Evolutionary conservation across 805 yeast species (phyloP), one percentile per base, ranked within the genome.

Genomic region (Cyberlindnera misumaiensis): DNA sequence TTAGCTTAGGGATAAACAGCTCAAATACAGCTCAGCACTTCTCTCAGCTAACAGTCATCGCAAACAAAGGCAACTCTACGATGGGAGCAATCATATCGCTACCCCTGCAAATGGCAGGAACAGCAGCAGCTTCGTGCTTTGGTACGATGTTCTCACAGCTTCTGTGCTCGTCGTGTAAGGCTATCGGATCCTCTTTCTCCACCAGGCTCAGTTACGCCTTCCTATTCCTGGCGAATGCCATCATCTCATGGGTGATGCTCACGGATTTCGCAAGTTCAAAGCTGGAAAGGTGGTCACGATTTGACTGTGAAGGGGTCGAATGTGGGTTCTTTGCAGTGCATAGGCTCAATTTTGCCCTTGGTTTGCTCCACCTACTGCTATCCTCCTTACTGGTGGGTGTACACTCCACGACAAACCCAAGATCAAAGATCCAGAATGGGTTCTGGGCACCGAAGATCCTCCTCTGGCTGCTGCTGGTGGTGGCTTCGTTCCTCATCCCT

Each of bases 251-350:
- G 99, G 64, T 87, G n/a, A 85, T 84, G 64, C 73, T 93, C 39
- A 78, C 94, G 13, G 87, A 87, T 44, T 82, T 83, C 60, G 78
- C 90, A 4, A 72, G 82, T 14, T 69, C 76, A 42, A 75, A 83
- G 62, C 77, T 93, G 8, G 93, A 83, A 43, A 73, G 72, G 42
- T 67, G 87, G 7, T 71, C 86, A 0, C 80, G 80, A 50, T 71
- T 71, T 45, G 78, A 75, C 30, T 90, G 98, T 62, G 77, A 80
- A 32, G 95, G 93, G 11, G 75, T 77, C 16, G 84, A 84, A 50
- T 88, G 96, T 59, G 95, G 97, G 34, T 93, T 90, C 60, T 85
- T 87, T 12, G 89, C 95, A 4, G 97, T 93, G n/a, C 94, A 93
- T 58, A 67, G 97, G 40, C 68, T 93, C 51, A 87, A 87, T 61